Base-by-base conservation (phyloP, 2,329 filamentous ascomycete genomes). In the Colletotrichum lupini region DNA sequence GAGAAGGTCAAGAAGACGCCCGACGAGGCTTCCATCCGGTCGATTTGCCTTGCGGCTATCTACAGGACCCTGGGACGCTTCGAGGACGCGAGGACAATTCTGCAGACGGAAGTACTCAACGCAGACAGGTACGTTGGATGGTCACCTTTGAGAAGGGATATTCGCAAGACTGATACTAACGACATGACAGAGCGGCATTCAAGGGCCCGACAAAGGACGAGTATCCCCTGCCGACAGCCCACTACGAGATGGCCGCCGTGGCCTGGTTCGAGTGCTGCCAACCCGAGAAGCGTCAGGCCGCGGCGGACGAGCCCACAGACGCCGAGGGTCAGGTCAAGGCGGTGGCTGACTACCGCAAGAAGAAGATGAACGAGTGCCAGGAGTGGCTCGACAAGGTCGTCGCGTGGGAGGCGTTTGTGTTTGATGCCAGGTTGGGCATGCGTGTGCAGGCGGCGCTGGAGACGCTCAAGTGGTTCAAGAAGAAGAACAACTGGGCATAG, bases 201-300 rank as follows among this genome's bases (percentile, higher is more conserved):
- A 92, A 89, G 75, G 92, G 92, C 2, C 77, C 85, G 0, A 85
- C 88, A 2, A 91, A 87, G 70, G 93, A 95, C 72, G 92, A 93
- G 77, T 95, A 93, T 85, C 86, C 91, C 11, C 85, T 89, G 7
- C 94, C 96, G 0, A 90, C 92, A 0, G 95, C 93, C 1, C 88
- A 94, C 76, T 98, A 98, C 82, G 97, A 99, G 83, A 90, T 97
- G 85, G 95, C 92, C 0, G 94, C 93, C 8, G 90, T 94, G 67
- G 85, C 92, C 1, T 99, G 96, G 95, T 87, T 89, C 70, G 93
- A 96, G 78, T 87, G 86, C 65, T 87, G 84, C 76, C 80, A 83
- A 35, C 81, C 85, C 1, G 77, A 76, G 75, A 76, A 76, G 4
- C 65, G 75, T 9, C 67, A 75, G 22, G 75, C 78, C 11, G 76